Evolutionary conservation across 202 grass and related monocot genomes (phyloP).

Genomic region (Zoysia matrella): DNA sequence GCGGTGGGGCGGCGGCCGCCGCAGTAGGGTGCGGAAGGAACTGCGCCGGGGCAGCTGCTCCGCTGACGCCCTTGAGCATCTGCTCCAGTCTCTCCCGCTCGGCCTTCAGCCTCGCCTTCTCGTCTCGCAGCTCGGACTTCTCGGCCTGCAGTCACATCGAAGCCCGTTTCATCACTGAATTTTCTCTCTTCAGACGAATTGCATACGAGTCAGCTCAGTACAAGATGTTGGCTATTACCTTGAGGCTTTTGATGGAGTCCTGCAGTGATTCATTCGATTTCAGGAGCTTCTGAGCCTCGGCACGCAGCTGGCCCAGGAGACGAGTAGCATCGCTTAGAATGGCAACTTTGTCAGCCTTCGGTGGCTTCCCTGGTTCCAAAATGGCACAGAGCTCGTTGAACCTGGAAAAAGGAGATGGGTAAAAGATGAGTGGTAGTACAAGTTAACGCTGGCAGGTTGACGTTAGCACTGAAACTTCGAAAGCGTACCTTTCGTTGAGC

Average conservation of each 20-base stretch:
- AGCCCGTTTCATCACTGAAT: not conserved
- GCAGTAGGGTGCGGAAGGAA: conserved; percentile 52
- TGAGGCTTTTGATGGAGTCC: conserved; percentile 84
- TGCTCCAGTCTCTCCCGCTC: conserved; percentile 88
- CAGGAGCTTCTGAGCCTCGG: conserved; percentile 77
- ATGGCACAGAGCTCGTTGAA: conserved; percentile 86
- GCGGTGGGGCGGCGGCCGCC: conserved; percentile 6
- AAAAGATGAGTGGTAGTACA: not conserved
- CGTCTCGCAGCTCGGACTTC: conserved; percentile 86
- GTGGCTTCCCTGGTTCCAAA: conserved; percentile 86
- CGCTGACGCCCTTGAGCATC: conserved; percentile 63
- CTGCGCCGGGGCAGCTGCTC: conserved; percentile 33
- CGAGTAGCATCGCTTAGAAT: conserved; percentile 72
- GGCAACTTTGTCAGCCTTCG: conserved; percentile 78
- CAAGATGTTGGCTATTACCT: conserved; percentile 50
- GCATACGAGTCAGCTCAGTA: not conserved
- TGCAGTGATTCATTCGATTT: conserved; percentile 80
- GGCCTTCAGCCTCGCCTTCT: conserved; percentile 88
- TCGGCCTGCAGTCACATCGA: conserved; percentile 56
- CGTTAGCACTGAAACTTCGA: not conserved
- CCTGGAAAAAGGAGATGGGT: conserved; percentile 43
- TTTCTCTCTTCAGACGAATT: not conserved
- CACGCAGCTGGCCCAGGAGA: conserved; percentile 64
- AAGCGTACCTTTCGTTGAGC: conserved; percentile 83
- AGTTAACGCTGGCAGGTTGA: not conserved